These are phyloP conservation scores for Lachnellula cervina DNA, from an alignment of 2,329 filamentous ascomycete species.

Conservation along the genomic window DNA sequence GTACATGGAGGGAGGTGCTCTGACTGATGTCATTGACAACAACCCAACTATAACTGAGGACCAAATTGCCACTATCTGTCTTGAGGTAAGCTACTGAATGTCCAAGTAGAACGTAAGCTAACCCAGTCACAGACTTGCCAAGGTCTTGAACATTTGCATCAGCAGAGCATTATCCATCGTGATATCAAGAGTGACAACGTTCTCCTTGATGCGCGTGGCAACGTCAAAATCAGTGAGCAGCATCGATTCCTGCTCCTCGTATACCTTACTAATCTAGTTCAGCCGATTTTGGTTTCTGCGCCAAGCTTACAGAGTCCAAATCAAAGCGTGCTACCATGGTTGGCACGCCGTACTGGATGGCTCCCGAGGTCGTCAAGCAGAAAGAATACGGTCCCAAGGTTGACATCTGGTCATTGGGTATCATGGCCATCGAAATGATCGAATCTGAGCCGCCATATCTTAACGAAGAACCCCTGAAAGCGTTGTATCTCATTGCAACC, in stretches of 20 bases:
- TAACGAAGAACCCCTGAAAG: conserved; percentile 96
- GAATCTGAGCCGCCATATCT: conserved; percentile 97
- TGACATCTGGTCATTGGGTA: conserved; percentile 97
- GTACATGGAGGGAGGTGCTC: conserved; percentile 96
- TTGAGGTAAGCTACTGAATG: conserved; percentile 62
- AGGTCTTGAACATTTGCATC: conserved; percentile 88
- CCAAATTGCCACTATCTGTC: conserved; percentile 95
- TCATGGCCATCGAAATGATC: conserved; percentile 99
- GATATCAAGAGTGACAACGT: conserved; percentile 99
- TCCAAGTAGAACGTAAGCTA: conserved; percentile 3
- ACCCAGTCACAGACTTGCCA: conserved; percentile 71
- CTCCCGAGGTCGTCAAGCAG: conserved; percentile 97
- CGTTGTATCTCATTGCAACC: conserved; percentile 93
- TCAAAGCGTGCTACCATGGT: conserved; percentile 99
- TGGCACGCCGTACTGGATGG: conserved; percentile 99
- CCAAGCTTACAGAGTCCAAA: conserved; percentile 94
- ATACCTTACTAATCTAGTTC: conserved; percentile 33
- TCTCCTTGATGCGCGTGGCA: conserved; percentile 84
- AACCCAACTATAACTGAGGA: conserved; percentile 91
- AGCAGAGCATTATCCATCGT: conserved; percentile 95
- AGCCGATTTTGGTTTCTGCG: conserved; percentile 99
- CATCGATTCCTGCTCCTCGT: neutral
- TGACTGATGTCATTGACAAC: conserved; percentile 99
- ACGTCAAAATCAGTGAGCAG: conserved; percentile 91
- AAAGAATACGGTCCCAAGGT: conserved; percentile 99